Conservation (phyloP, 352 stramenopile species). For the Pythium grandisporangium region DNA sequence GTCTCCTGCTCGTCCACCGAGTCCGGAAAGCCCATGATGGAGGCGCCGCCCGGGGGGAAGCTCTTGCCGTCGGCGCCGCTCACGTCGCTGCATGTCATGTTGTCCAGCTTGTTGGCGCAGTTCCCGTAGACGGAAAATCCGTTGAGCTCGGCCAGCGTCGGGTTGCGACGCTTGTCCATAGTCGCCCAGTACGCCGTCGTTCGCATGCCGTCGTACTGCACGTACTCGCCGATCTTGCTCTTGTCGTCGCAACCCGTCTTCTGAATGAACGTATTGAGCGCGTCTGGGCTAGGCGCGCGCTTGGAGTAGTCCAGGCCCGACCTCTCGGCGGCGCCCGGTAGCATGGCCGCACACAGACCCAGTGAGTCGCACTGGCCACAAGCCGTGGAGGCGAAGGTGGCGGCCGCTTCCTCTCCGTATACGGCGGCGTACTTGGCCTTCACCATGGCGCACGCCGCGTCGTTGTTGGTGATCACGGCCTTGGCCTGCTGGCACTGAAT, state of each 20-base stretch:
- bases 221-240: constrained; percentile 42
- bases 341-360: constrained; percentile 40
- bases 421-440: constrained; percentile 24
- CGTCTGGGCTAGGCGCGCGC: constrained; percentile 11
- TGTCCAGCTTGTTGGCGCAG: constrained; percentile 27
- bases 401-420: constrained; percentile 25
- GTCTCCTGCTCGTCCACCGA: constrained; percentile 22
- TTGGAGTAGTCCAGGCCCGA: constrained; percentile 42
- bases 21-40: constrained; percentile 34
- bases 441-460: constrained; percentile 28
- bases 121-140: constrained; percentile 44
- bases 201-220: constrained; percentile 35
- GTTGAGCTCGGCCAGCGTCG: constrained; percentile 31
- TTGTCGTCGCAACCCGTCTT: constrained; percentile 45
- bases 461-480: constrained; percentile 31
- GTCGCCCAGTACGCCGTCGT: constrained; percentile 28
- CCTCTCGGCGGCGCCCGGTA: constrained; percentile 41
- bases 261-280: constrained; percentile 28
- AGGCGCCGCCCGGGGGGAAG: constrained; percentile 29
- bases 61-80: constrained; percentile 40
- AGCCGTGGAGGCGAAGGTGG: constrained; percentile 18
- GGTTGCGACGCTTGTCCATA: constrained; percentile 30
- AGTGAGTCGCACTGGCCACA: constrained; percentile 27
- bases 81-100: constrained; percentile 51
- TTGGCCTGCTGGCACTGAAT: constrained; percentile 29